A percentile compares a stretch with the other conserved stretches of the same genome.
phyloP scores from a whole-genome alignment of 345 rosid species.

The Corchorus capsularis region DNA sequence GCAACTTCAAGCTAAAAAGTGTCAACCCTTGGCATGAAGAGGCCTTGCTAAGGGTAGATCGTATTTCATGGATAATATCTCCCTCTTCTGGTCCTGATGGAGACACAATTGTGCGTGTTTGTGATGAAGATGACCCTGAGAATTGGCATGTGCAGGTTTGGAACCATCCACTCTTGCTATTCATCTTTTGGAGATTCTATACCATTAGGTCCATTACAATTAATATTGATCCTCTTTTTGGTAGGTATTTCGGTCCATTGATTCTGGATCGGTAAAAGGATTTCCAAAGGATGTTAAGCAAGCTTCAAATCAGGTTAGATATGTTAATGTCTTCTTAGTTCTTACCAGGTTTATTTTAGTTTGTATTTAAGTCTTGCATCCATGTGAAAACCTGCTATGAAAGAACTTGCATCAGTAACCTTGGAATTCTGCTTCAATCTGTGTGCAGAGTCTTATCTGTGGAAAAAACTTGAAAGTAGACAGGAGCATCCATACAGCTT shows the following conservation, averaged over 20 bases:
- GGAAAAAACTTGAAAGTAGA: conserved; percentile 71
- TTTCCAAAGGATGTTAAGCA: conserved; percentile 55
- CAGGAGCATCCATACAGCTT: conserved; percentile 68
- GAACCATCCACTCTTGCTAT: background rate
- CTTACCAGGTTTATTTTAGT: background rate
- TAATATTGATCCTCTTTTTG: conserved; percentile 8
- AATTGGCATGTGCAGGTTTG: conserved; percentile 76
- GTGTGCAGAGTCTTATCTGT: conserved; percentile 54
- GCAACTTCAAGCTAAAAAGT: conserved; percentile 50
- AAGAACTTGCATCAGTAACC: background rate
- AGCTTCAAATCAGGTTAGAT: conserved; percentile 55
- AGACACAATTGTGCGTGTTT: conserved; percentile 34
- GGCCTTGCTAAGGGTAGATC: conserved; percentile 55
- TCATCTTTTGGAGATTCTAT: background rate
- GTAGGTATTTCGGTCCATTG: conserved; percentile 72
- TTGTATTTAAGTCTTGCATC: background rate
- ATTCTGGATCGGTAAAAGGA: conserved; percentile 75
- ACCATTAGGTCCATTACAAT: background rate
- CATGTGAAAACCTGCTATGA: background rate
- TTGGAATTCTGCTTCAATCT: background rate
- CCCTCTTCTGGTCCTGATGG: conserved; percentile 51
- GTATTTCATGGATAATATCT: conserved; percentile 56
- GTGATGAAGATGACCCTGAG: conserved; percentile 54
- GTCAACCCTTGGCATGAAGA: conserved; percentile 56
- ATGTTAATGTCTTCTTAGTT: background rate